These are phyloP conservation scores for Plasmodium knowlesi DNA, from an alignment of 169 alveolate genomes.

Conservation along the genomic window DNA sequence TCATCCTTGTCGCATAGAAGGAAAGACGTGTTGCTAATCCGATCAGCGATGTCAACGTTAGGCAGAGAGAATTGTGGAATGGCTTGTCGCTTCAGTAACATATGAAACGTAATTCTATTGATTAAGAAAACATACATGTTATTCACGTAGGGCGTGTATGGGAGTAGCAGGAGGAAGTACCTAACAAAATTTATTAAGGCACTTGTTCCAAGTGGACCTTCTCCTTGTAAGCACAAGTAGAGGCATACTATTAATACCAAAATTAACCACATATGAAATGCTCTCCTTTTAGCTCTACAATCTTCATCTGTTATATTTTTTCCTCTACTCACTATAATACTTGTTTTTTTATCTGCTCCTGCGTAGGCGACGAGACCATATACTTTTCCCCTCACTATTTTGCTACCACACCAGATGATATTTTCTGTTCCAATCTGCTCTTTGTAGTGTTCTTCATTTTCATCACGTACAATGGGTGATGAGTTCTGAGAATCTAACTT, in stretches of 20 bases:
- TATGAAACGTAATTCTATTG: background rate
- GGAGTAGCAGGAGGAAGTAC: constrained; percentile 11
- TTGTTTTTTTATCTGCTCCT: constrained; percentile 35
- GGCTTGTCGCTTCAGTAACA: background rate
- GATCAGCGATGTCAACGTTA: background rate
- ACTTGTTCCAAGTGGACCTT: background rate
- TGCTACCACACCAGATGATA: constrained; percentile 29
- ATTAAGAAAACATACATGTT: background rate
- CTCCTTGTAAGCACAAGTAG: background rate
- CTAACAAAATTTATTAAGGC: background rate
- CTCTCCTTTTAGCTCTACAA: background rate
- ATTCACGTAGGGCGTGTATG: constrained; percentile 11
- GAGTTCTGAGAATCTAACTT: background rate
- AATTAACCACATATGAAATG: background rate
- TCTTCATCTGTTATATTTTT: background rate
- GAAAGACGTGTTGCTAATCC: constrained; percentile 13
- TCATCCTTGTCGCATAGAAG: constrained; percentile 27
- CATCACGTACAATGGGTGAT: background rate
- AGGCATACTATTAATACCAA: background rate
- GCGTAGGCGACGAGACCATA: constrained; percentile 49
- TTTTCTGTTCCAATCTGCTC: constrained; percentile 27
- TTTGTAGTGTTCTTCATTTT: background rate
- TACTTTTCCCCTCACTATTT: constrained; percentile 5
- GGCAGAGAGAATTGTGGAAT: background rate
- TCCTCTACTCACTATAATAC: background rate